Conservation (phyloP, 768 basidiomycete genomes). For the Trametes cingulata region DNA sequence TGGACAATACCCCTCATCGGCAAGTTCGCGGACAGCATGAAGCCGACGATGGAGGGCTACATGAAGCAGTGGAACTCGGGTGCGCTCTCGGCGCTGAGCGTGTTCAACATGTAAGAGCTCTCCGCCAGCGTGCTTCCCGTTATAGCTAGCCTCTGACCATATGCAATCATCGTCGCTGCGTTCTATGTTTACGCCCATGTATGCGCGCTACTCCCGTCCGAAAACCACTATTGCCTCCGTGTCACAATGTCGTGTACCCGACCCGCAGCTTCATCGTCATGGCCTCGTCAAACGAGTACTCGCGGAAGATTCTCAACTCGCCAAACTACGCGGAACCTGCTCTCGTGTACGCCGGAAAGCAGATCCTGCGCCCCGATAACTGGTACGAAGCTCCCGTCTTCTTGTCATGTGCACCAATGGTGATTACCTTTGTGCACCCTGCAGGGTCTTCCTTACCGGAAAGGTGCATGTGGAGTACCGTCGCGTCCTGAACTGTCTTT, state of each 20-base stretch:
- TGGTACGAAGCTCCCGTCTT: slow-evolving; percentile 52
- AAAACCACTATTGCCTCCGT: neutral
- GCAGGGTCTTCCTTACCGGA: slow-evolving; percentile 96
- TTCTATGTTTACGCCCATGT: slow-evolving; percentile 1
- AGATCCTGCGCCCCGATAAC: slow-evolving; percentile 81
- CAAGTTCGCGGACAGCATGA: slow-evolving; percentile 90
- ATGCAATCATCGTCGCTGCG: neutral
- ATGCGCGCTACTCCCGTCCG: neutral
- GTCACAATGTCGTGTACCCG: neutral
- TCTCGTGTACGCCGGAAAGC: slow-evolving; percentile 89
- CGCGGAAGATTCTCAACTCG: slow-evolving; percentile 95
- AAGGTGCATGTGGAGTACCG: slow-evolving; percentile 94
- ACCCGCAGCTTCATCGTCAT: slow-evolving; percentile 95
- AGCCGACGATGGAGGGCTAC: slow-evolving; percentile 90
- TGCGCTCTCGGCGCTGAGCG: slow-evolving; percentile 84
- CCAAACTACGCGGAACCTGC: slow-evolving; percentile 92
- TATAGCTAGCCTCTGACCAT: slow-evolving; percentile 18
- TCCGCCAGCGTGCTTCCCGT: neutral
- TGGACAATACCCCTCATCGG: slow-evolving; percentile 99
- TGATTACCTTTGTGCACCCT: slow-evolving; percentile 3
- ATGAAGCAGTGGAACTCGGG: slow-evolving; percentile 91
- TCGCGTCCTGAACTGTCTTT: slow-evolving; percentile 84
- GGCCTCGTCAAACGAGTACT: slow-evolving; percentile 89
- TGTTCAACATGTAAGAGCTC: slow-evolving; percentile 86
- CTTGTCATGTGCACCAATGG: neutral